These are phyloP conservation scores for Blastocystis sp. DNA, from an alignment of 352 stramenopile genomes.

Conservation along the genomic window DNA sequence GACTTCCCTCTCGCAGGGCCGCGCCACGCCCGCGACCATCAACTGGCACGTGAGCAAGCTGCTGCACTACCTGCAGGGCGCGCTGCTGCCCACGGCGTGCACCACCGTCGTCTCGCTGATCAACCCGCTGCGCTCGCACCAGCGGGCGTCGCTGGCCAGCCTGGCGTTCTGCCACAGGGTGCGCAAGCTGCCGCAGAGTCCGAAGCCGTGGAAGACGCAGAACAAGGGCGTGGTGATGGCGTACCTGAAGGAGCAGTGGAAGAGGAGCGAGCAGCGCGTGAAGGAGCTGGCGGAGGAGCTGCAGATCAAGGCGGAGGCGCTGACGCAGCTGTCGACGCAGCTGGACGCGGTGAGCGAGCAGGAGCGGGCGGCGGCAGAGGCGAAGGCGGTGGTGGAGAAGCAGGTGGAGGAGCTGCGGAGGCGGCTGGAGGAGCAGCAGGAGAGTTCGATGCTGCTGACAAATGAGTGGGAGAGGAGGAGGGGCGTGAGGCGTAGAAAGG, in stretches of 20 bases:
- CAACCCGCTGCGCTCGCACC: conserved; percentile 22
- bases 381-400: not conserved
- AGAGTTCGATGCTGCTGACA: not conserved
- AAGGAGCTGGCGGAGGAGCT: conserved; percentile 34
- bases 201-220: not conserved
- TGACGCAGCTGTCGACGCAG: not conserved
- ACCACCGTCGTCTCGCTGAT: conserved; percentile 20
- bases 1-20: not conserved
- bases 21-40: not conserved
- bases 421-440: not conserved
- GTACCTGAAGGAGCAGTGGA: not conserved
- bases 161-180: conserved; percentile 16
- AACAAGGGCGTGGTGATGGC: conserved; percentile 25
- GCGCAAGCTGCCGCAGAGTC: conserved; percentile 6
- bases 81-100: not conserved
- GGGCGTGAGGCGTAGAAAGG: not conserved
- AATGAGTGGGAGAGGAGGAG: not conserved
- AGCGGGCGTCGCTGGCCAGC: not conserved
- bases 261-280: not conserved
- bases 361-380: not conserved
- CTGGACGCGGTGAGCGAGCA: conserved; percentile 22
- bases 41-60: conserved; percentile 52
- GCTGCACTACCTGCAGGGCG: conserved; percentile 18
- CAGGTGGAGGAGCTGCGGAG: not conserved
- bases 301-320: not conserved